Conservation (phyloP, 495 filamentous ascomycete species). For the Xylona heveae region DNA sequence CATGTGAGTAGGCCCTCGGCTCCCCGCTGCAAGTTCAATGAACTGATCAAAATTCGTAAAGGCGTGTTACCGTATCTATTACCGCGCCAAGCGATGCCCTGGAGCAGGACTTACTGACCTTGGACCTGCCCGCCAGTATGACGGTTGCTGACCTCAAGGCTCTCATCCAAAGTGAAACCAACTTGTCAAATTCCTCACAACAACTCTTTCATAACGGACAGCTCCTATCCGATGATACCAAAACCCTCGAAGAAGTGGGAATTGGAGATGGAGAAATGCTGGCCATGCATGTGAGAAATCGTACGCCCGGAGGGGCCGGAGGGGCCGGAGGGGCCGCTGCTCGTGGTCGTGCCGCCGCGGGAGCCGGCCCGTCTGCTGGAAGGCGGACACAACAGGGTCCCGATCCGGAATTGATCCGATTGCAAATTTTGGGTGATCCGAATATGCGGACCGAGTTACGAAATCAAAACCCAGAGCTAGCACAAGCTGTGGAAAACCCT, state of each 20-base stretch:
- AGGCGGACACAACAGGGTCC: conserved; percentile 13
- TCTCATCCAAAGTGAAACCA: conserved; percentile 47
- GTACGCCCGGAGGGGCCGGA: conserved; percentile 14
- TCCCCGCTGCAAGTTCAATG: too few species aligned
- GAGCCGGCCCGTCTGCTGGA: conserved; percentile 10
- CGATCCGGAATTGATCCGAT: conserved; percentile 66
- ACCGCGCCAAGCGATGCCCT: conserved; percentile 42
- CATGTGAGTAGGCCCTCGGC: too few species aligned
- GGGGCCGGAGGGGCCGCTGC: conserved; percentile 12
- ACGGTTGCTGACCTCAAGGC: conserved; percentile 73
- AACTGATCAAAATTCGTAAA: too few species aligned
- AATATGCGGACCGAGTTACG: conserved; percentile 43
- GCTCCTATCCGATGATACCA: conserved; percentile 50
- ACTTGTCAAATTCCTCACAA: conserved; percentile 30
- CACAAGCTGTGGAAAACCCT: conserved; percentile 55
- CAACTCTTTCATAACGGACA: conserved; percentile 80
- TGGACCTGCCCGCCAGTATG: conserved; percentile 69
- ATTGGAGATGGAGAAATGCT: conserved; percentile 88
- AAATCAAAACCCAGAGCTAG: conserved; percentile 50
- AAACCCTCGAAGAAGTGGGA: conserved; percentile 61
- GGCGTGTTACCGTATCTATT: conserved; percentile 76
- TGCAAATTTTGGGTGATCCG: conserved; percentile 65
- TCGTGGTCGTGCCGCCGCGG: background rate
- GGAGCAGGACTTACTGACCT: conserved; percentile 60
- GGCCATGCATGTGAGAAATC: conserved; percentile 51